A percentile compares a stretch with the other conserved stretches of the same genome.
Conservation (phyloP, 805 yeast genomes). For the Teunomyces panamensis region DNA sequence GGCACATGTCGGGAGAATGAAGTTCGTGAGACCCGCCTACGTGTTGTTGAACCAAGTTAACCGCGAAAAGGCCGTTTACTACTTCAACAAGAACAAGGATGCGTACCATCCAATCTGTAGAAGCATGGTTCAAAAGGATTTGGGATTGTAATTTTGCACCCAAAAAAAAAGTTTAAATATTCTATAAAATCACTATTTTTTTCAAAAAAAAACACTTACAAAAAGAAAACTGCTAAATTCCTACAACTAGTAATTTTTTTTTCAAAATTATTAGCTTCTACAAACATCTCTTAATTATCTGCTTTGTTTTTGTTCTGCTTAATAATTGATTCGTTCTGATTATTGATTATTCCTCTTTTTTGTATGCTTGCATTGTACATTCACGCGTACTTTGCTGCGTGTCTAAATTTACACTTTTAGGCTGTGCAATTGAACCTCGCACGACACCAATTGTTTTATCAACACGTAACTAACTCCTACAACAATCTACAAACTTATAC, state of each 20-base stretch:
- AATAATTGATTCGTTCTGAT: not conserved
- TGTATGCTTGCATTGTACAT: not conserved
- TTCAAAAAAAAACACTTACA: not conserved
- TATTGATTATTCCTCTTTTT: not conserved
- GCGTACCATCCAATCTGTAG: conserved; percentile 34
- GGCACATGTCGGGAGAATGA: conserved; percentile 37
- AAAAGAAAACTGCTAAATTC: not conserved
- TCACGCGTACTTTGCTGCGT: too few relatives aligned
- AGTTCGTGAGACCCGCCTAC: conserved; percentile 35
- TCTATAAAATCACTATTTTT: not conserved
- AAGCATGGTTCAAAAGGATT: conserved; percentile 77
- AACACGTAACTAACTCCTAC: conserved; percentile 1
- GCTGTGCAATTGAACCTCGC: not conserved
- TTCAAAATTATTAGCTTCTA: too few relatives aligned
- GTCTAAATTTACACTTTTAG: too few relatives aligned
- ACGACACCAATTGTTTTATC: not conserved
- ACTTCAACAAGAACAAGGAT: conserved; percentile 18
- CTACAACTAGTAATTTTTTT: not conserved
- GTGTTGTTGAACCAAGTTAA: conserved; percentile 19
- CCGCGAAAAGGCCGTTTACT: conserved; percentile 26
- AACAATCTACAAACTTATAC: not conserved
- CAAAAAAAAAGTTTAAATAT: not conserved
- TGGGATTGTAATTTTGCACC: conserved; percentile 37
- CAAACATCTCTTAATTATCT: not conserved
- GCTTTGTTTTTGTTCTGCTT: not conserved